Evolutionary conservation across 805 yeast species (phyloP), one percentile per base, ranked within the genome.

Genomic region (Schwanniomyces occidentalis): DNA sequence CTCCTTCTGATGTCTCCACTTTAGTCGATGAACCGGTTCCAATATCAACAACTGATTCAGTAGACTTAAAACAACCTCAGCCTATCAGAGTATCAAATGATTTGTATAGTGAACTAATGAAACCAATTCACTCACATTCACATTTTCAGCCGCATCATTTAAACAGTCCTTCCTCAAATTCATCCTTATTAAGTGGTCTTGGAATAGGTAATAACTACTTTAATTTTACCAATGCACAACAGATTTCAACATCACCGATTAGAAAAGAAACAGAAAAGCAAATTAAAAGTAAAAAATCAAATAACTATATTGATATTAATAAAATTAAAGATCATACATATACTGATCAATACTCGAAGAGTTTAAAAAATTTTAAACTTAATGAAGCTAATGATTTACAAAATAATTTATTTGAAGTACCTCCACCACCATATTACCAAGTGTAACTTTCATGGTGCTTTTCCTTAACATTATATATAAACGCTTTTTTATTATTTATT

Each of bases 201-300:
- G 73, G 73, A 2, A 52, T 68, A 31, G 71, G 73, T 5, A 65
- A 58, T 42, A 55, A 58, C 27, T 61, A 56, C 40, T 60, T 63
- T 43, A 53, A 56, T 30, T 58, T 65, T 31, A 45, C 57, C 32
- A 42, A 49, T 13, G 42, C 52, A 12, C 48, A 35, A 20, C 53
- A 49, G 15, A 43, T 46, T 20, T 46, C 55, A 8, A 54, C 58
- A 4, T 56, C 65, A 25, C 71, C 63, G 12, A 57, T 57, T 34
- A 46, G 44, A 42, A 42, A 30, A 7, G 38, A 31, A 12, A 27
- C 31, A 23, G 42, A 31, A 8, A 24, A 23, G 10, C 21, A 16
- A 16, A 12, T 35, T 20, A 37, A 40, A 32, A 35, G 40, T 13
- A 44, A 45, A 24, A 52, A 48, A 24, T 51, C 56, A n/a, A 51